Percentiles rank a stretch among this genome's conserved stretches.
Conservation (phyloP, 768 basidiomycete species). For the Pulveroboletus sp. region DNA sequence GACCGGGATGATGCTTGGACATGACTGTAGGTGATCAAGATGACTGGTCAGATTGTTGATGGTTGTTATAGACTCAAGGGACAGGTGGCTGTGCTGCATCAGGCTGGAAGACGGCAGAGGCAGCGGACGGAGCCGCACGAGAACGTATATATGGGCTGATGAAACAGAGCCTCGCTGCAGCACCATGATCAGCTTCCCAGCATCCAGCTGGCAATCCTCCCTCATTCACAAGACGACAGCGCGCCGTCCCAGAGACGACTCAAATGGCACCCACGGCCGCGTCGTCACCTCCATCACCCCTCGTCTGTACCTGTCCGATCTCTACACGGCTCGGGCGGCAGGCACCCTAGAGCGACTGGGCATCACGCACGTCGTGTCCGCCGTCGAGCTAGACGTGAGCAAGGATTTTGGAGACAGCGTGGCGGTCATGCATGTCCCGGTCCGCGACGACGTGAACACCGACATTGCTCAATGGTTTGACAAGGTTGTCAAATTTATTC, state of each 20-base stretch:
- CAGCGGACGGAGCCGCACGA: background rate
- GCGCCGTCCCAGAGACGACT: slow-evolving; percentile 8
- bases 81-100: slow-evolving; percentile 14
- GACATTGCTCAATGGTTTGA: slow-evolving; percentile 46
- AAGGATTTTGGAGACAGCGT: slow-evolving; percentile 30
- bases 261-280: slow-evolving; percentile 15
- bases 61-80: background rate
- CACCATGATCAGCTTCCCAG: slow-evolving; percentile 32
- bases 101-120: background rate
- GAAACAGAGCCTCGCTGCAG: slow-evolving; percentile 2
- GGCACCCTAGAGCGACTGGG: slow-evolving; percentile 50
- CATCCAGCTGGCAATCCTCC: slow-evolving; percentile 27
- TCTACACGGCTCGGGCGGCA: slow-evolving; percentile 47
- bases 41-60: slow-evolving; percentile 11
- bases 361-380: slow-evolving; percentile 70
- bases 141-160: slow-evolving; percentile 7
- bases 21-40: slow-evolving; percentile 35
- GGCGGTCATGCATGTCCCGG: slow-evolving; percentile 46
- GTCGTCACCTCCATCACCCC: slow-evolving; percentile 35
- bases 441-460: slow-evolving; percentile 38
- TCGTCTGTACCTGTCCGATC: slow-evolving; percentile 61
- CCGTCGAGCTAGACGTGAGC: slow-evolving; percentile 43
- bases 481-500: slow-evolving; percentile 49
- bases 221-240: slow-evolving; percentile 18
- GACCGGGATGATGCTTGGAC: slow-evolving; percentile 92